Base-by-base conservation (phyloP, 2,329 filamentous ascomycete genomes). In the Penicillium sp. region DNA sequence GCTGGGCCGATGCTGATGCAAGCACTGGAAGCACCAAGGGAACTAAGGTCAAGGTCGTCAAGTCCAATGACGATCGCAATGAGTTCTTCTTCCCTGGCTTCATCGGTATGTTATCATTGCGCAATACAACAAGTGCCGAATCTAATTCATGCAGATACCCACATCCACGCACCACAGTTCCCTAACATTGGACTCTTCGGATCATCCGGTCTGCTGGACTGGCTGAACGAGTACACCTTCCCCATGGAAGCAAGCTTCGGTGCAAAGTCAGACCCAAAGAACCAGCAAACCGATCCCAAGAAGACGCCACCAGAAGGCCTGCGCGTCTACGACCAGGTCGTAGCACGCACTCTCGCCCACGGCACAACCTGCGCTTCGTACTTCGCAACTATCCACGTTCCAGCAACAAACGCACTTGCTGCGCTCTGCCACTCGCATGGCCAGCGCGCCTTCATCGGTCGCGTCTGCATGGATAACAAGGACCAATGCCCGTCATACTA, bases 151-250 rank as follows among this genome's bases (percentile, higher is more conserved):
- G 1, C 59, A 93, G 93, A 99, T 73, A 96, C 94, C 1, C 94
- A 99, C 72, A 89, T 96, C 55, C 94, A 99, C 72, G 94, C 94
- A 7, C 85, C 92, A 0, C 94, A 99, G 77, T 97, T 96, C 67
- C 92, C 93, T 54, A 99, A 99, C 69, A 85, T 86, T 1, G 94
- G 94, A 56, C 88, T 99, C 60, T 97, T 97, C 70, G 94, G 94
- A 67, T 94, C 92, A 62, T 88, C 90, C 0, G 97, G 92, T 0
- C 86, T 99, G 31, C 83, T 99, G 11, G 89, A 94, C 75, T 99
- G 94, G 94, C 81, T 99, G 5, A 84, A 92, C 66, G 93, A 82
- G 13, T 97, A 99, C 78, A 99, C 94, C 0, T 99, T 97, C 69
- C 94, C 94, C 0, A 83, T 96, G 59, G 94, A 99, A 75, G 80